A percentile compares a stretch with the other conserved stretches of the same genome.
Conservation (phyloP, 305 asterid genomes). For the Fraxinus platypoda region DNA sequence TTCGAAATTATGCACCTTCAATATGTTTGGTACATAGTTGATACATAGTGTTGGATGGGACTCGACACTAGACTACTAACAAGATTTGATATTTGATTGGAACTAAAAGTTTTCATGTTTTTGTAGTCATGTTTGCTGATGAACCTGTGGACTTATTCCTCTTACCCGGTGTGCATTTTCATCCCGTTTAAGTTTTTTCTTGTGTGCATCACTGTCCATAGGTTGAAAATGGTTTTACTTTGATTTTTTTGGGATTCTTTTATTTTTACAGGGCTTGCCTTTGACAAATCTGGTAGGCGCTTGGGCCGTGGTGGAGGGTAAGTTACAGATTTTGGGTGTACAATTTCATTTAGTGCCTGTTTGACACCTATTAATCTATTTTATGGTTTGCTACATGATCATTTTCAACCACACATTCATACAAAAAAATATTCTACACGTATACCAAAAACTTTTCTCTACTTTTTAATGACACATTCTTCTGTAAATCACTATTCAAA, state of each 20-base stretch:
- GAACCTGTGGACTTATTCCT: slow-evolving; percentile 87
- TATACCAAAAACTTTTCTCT: too few species aligned
- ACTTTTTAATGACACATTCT: too few species aligned
- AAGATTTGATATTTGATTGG: not conserved
- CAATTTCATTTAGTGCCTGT: not conserved
- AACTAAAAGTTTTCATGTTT: slow-evolving; percentile 6
- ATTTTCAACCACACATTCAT: too few species aligned
- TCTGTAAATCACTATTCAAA: too few species aligned
- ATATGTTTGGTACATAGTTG: not conserved
- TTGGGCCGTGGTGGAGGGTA: slow-evolving; percentile 99
- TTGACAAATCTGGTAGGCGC: slow-evolving; percentile 87
- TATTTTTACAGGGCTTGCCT: slow-evolving; percentile 69
- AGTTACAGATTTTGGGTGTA: slow-evolving; percentile 24
- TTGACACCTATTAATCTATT: too few species aligned
- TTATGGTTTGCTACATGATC: too few species aligned
- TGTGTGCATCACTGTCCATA: not conserved
- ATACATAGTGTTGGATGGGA: not conserved
- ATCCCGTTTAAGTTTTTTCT: not conserved
- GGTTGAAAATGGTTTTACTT: not conserved
- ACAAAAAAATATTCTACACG: too few species aligned
- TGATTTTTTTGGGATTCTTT: not conserved
- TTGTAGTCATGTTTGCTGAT: slow-evolving; percentile 73
- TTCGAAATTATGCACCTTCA: not conserved
- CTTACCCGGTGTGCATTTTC: slow-evolving; percentile 68
- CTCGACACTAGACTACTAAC: not conserved